Conservation (phyloP, 768 basidiomycete genomes). For the Leucosporidium yakuticum region DNA sequence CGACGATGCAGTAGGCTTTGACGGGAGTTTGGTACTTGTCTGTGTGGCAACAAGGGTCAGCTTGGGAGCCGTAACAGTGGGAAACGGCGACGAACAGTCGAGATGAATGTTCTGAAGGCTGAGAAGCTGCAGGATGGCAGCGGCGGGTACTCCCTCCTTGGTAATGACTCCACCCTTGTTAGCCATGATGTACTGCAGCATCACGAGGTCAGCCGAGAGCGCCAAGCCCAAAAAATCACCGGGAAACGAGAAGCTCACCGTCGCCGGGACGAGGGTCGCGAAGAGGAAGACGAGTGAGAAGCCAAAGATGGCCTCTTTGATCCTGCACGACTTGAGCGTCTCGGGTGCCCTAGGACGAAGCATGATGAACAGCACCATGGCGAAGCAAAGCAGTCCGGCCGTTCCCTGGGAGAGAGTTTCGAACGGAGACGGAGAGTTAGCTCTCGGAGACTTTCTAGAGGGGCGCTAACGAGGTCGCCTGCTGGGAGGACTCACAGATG, state of each 20-base stretch:
- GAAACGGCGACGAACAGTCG: background rate
- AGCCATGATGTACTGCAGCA: slow-evolving; percentile 11
- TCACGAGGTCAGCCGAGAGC: background rate
- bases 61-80: background rate
- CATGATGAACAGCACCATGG: slow-evolving; percentile 5
- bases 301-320: slow-evolving; percentile 27
- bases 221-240: background rate
- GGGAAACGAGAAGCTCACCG: background rate
- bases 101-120: slow-evolving; percentile 8
- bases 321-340: slow-evolving; percentile 22
- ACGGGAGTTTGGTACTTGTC: slow-evolving; percentile 13
- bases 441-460: background rate
- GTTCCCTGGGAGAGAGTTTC: background rate
- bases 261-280: slow-evolving; percentile 23
- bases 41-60: background rate
- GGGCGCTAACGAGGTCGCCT: background rate
- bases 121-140: slow-evolving; percentile 15
- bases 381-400: slow-evolving; percentile 17
- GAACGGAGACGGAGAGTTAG: background rate
- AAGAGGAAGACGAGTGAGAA: slow-evolving; percentile 16
- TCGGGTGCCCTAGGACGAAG: slow-evolving; percentile 11
- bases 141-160: slow-evolving; percentile 10
- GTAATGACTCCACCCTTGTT: slow-evolving; percentile 5
- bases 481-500: slow-evolving; percentile 3
- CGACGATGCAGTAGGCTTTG: slow-evolving; percentile 13